Conservation (phyloP, 2,329 filamentous ascomycete genomes). For the Colletotrichum lindemuthianum region DNA sequence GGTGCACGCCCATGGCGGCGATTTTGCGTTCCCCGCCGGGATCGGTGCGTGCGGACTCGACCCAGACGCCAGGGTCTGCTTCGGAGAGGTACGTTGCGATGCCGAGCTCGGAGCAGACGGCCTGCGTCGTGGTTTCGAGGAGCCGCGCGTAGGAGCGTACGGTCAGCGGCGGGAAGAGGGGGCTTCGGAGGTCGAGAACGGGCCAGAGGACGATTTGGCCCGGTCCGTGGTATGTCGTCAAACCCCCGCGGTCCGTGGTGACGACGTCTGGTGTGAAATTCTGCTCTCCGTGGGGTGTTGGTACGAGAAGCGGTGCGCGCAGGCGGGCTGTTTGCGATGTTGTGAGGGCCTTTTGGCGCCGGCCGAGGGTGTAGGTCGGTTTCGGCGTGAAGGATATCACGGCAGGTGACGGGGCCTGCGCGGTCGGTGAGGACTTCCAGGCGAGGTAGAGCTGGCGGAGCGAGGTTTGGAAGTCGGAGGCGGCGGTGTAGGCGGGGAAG, state of each 20-base stretch:
- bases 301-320: constrained; percentile 47
- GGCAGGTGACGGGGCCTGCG: constrained; percentile 68
- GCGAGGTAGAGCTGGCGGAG: constrained; percentile 46
- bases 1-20: constrained; percentile 90
- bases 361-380: constrained; percentile 90
- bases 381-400: constrained; percentile 85
- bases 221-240: constrained; percentile 95
- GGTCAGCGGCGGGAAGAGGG: constrained; percentile 65
- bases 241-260: constrained; percentile 82
- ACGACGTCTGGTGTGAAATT: constrained; percentile 67
- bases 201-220: constrained; percentile 95
- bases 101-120: constrained; percentile 68
- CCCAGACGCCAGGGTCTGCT: constrained; percentile 90
- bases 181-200: constrained; percentile 79
- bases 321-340: constrained; percentile 57
- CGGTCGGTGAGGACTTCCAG: constrained; percentile 45
- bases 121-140: constrained; percentile 80
- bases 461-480: constrained; percentile 34
- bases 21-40: constrained; percentile 72
- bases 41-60: constrained; percentile 46
- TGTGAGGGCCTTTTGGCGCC: constrained; percentile 73
- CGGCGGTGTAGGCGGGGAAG: constrained; percentile 26
- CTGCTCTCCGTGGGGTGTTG: constrained; percentile 34
- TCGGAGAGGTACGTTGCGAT: constrained; percentile 68
- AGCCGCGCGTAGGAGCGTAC: constrained; percentile 81